Percentiles rank a stretch among this genome's conserved stretches.
Evolutionary conservation across 495 filamentous ascomycete genomes (phyloP).

Genomic region (Penicillium verhagenii): DNA sequence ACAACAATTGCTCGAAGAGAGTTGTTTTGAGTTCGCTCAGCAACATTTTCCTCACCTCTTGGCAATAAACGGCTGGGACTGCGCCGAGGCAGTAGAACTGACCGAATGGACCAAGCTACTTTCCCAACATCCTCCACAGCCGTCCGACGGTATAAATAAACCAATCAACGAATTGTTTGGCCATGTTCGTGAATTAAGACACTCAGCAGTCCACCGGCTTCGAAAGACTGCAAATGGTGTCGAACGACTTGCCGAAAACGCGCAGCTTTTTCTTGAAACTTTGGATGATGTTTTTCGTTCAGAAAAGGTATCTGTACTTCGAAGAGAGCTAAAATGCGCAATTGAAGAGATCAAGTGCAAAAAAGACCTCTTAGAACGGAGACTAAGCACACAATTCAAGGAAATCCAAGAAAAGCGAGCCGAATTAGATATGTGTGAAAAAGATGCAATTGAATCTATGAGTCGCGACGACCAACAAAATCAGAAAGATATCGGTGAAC

Average conservation of each 20-base stretch:
- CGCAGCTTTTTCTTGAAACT: slow-evolving; percentile 7
- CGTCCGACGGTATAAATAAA: neutral
- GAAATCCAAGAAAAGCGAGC: neutral
- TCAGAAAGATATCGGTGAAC: neutral
- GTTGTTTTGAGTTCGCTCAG: slow-evolving; percentile 38
- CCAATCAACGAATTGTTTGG: neutral
- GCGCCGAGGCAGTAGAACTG: slow-evolving; percentile 39
- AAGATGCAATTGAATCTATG: neutral
- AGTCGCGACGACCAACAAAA: neutral
- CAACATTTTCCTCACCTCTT: slow-evolving; percentile 35
- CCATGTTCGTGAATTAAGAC: neutral
- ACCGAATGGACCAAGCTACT: slow-evolving; percentile 14
- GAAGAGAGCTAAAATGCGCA: slow-evolving; percentile 5
- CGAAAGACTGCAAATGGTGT: slow-evolving; percentile 3
- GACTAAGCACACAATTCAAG: slow-evolving; percentile 4
- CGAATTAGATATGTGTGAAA: neutral
- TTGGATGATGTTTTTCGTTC: slow-evolving; percentile 6
- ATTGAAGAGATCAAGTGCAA: slow-evolving; percentile 11
- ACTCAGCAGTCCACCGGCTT: slow-evolving; percentile 2
- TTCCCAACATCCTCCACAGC: neutral
- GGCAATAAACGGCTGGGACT: slow-evolving; percentile 29
- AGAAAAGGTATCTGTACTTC: slow-evolving; percentile 7
- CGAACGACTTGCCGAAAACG: slow-evolving; percentile 12
- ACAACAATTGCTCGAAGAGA: slow-evolving; percentile 39
- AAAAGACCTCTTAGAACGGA: slow-evolving; percentile 7